Evolutionary conservation across 805 yeast genomes (phyloP).

Genomic region (Saccharomycopsis fermentans): DNA sequence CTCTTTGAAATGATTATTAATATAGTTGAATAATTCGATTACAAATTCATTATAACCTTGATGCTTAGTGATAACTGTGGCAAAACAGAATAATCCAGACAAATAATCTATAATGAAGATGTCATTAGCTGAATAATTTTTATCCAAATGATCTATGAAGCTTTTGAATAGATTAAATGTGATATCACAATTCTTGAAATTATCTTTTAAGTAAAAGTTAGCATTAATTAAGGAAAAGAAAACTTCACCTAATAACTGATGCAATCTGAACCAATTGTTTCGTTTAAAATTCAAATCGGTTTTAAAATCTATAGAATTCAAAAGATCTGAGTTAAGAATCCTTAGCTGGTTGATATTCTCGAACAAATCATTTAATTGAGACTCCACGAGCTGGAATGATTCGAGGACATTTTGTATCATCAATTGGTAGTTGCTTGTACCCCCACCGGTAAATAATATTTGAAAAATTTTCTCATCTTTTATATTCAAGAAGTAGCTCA

Average conservation of each 20-base stretch:
- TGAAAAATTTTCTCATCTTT: conserved; percentile 2
- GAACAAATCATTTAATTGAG: conserved; percentile 42
- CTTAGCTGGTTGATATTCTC: conserved; percentile 41
- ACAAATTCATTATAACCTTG: not conserved
- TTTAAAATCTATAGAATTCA: conserved; percentile 32
- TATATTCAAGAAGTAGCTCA: conserved; percentile 31
- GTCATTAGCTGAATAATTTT: conserved; percentile 46
- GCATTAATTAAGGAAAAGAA: conserved; percentile 39
- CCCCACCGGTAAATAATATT: conserved; percentile 21
- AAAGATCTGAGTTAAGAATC: conserved; percentile 38
- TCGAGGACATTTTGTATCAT: conserved; percentile 36
- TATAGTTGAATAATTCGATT: conserved; percentile 7
- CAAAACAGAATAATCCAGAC: conserved; percentile 40
- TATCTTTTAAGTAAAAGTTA: conserved; percentile 19
- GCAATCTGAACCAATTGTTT: conserved; percentile 51
- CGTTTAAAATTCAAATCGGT: conserved; percentile 48
- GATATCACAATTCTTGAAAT: conserved; percentile 21
- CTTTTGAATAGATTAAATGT: conserved; percentile 26
- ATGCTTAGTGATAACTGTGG: conserved; percentile 1
- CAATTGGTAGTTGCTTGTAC: conserved; percentile 18
- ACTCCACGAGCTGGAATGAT: conserved; percentile 51
- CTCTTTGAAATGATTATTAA: conserved; percentile 2
- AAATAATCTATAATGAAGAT: conserved; percentile 51
- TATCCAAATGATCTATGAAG: conserved; percentile 36
- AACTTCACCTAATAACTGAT: conserved; percentile 62